Conservation (phyloP, 2,329 filamentous ascomycete species). For the Plenodomus tracheiphilus region DNA sequence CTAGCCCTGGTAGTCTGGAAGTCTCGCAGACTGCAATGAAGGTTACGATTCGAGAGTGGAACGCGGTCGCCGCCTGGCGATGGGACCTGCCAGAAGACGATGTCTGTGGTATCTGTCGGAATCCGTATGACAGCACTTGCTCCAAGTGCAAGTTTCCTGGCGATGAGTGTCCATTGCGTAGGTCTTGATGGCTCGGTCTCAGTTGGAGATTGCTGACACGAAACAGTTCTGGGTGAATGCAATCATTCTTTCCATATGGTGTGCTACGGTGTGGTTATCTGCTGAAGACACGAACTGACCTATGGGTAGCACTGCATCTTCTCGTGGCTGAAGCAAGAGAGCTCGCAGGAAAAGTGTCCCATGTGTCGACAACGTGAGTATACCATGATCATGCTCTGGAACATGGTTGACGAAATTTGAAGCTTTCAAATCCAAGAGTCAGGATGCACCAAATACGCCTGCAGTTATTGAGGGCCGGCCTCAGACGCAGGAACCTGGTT, state of each 20-base stretch:
- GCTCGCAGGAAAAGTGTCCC: slow-evolving; percentile 89
- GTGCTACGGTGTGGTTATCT: slow-evolving; percentile 7
- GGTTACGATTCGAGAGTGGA: slow-evolving; percentile 91
- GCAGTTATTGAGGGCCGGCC: slow-evolving; percentile 13
- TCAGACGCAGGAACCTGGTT: slow-evolving; percentile 20
- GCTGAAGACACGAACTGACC: slow-evolving; percentile 9
- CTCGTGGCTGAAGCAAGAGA: slow-evolving; percentile 95
- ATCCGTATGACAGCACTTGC: slow-evolving; percentile 96
- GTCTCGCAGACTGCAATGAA: slow-evolving; percentile 67
- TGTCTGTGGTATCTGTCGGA: slow-evolving; percentile 97
- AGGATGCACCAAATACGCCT: slow-evolving; percentile 38
- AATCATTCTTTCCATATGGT: slow-evolving; percentile 99
- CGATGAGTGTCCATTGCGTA: slow-evolving; percentile 90
- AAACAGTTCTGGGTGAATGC: slow-evolving; percentile 87
- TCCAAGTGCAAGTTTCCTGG: slow-evolving; percentile 97
- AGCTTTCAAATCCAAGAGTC: slow-evolving; percentile 47
- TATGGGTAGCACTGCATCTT: slow-evolving; percentile 80
- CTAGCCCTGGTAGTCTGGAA: slow-evolving; percentile 3
- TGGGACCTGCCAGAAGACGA: slow-evolving; percentile 98
- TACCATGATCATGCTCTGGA: neutral
- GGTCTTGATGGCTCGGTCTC: slow-evolving; percentile 40
- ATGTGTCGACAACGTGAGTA: slow-evolving; percentile 92
- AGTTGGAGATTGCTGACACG: slow-evolving; percentile 12
- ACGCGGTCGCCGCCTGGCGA: slow-evolving; percentile 92
- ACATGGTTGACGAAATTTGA: slow-evolving; percentile 13